Conservation (phyloP, 2,329 filamentous ascomycete genomes). For the Ophiostoma australiae region DNA sequence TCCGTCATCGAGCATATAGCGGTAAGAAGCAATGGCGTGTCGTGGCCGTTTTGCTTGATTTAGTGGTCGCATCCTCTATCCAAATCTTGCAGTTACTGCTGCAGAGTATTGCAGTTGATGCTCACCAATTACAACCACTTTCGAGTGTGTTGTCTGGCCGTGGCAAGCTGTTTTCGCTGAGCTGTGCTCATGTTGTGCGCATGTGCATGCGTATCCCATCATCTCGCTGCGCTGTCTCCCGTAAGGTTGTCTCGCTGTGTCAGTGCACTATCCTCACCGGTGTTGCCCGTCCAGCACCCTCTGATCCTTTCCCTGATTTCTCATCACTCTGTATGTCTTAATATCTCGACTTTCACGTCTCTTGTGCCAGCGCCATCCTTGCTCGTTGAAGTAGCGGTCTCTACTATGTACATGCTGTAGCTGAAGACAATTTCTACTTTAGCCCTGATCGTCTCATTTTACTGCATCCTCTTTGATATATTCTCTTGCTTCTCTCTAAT, state of each 20-base stretch:
- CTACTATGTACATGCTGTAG: background rate
- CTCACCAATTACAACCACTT: background rate
- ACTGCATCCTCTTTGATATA: background rate
- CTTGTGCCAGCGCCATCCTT: constrained; percentile 6
- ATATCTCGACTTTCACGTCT: background rate
- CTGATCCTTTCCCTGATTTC: background rate
- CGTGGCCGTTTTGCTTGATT: background rate
- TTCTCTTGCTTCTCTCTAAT: background rate
- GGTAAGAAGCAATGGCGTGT: background rate
- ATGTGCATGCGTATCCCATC: background rate
- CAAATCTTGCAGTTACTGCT: background rate
- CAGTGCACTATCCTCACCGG: background rate
- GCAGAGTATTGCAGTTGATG: background rate
- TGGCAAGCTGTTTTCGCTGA: background rate
- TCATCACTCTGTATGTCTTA: constrained; percentile 13
- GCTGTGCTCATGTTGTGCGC: background rate
- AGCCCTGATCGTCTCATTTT: background rate
- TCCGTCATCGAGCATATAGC: background rate
- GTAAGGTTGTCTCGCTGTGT: background rate
- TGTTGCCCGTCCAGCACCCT: background rate
- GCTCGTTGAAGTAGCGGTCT: constrained; percentile 3
- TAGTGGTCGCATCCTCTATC: background rate
- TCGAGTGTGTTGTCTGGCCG: background rate
- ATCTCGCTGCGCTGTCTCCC: background rate
- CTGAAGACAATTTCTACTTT: background rate